A percentile compares a stretch with the other conserved stretches of the same genome.
Conservation (phyloP, 1,284 basidiomycete genomes). For the Ustilago xerochloae region DNA sequence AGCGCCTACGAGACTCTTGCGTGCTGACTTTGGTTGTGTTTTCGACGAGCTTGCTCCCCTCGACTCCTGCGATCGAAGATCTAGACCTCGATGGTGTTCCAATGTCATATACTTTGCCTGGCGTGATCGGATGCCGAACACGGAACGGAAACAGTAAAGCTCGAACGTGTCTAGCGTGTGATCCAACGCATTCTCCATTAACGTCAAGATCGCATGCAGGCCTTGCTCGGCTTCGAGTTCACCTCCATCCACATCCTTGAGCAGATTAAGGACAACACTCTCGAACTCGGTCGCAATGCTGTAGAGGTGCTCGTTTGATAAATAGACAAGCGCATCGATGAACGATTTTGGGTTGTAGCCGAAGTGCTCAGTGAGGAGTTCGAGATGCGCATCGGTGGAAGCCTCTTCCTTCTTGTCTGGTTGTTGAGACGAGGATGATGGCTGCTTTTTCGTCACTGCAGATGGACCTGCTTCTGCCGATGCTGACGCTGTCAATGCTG, state of each 20-base stretch:
- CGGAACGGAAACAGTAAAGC: conserved; percentile 61
- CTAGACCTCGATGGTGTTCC: conserved; percentile 64
- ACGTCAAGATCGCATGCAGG: conserved; percentile 60
- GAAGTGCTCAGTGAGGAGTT: conserved; percentile 66
- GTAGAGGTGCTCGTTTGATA: conserved; percentile 65
- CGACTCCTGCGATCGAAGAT: conserved; percentile 46
- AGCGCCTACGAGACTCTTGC: conserved; percentile 22
- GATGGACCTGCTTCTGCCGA: conserved; percentile 23
- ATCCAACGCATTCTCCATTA: conserved; percentile 65
- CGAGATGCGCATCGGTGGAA: conserved; percentile 49
- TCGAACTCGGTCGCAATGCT: conserved; percentile 59
- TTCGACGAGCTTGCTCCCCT: conserved; percentile 1
- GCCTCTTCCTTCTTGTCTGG: conserved; percentile 35
- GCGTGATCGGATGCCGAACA: conserved; percentile 60
- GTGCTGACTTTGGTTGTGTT: background rate
- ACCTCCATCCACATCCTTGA: conserved; percentile 42
- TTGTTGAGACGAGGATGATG: background rate
- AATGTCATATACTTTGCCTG: conserved; percentile 63
- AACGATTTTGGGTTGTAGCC: conserved; percentile 64
- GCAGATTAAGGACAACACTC: conserved; percentile 30
- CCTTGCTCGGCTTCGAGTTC: conserved; percentile 61
- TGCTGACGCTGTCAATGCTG: conserved; percentile 1
- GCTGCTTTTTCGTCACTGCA: background rate
- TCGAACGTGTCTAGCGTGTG: conserved; percentile 66
- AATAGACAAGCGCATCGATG: conserved; percentile 63